Evolutionary conservation across 73 alveolate genomes (phyloP), one percentile per base, ranked within the genome.

Genomic region (Paramecium pentaurelia): DNA sequence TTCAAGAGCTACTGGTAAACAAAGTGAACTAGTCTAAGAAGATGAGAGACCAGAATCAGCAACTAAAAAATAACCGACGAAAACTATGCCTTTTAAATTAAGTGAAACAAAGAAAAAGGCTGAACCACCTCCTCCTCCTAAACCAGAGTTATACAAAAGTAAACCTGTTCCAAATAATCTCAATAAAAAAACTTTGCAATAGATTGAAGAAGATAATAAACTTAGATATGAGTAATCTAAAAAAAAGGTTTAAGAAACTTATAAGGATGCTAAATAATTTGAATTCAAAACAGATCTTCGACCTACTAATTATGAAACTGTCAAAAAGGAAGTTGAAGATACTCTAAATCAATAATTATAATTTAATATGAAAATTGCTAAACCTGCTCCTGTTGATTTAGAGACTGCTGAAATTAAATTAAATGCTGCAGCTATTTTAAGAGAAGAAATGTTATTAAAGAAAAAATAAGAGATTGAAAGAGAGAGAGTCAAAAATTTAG

Each of bases 341-440:
- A 94, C 94, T 80, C 71, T 92, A 38, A 88, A 94, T 80, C 59
- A 92, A 20, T 77, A 95, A 77, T 88, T 95, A n/a, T 95, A 94
- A 93, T 95, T 95, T 58, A 87, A 95, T 86, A 95, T 94, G 60
- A 73, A 73, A 27, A 36, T 30, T 40, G 58, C 87, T n/a, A 34
- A 44, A 7, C 87, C 87, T 16, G 70, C 70, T 8, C 99, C 98
- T 88, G 96, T 96, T 75, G 96, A 95, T 80, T 54, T 95, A 8
- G 97, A 92, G 58, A 95, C 94, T 27, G 99, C 99, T 5, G 97
- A 95, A 64, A 97, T 98, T 42, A 97, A 97, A 93, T 95, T 97
- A 59, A 98, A 97, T 92, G 97, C 98, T 47, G 99, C 99, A 6
- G 99, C 99, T 9, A 97, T 98, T 37, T 80, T 96, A 32, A 95